phyloP scores from a whole-genome alignment of 2,329 filamentous ascomycete species.

The Pestalotiopsis sp. region DNA sequence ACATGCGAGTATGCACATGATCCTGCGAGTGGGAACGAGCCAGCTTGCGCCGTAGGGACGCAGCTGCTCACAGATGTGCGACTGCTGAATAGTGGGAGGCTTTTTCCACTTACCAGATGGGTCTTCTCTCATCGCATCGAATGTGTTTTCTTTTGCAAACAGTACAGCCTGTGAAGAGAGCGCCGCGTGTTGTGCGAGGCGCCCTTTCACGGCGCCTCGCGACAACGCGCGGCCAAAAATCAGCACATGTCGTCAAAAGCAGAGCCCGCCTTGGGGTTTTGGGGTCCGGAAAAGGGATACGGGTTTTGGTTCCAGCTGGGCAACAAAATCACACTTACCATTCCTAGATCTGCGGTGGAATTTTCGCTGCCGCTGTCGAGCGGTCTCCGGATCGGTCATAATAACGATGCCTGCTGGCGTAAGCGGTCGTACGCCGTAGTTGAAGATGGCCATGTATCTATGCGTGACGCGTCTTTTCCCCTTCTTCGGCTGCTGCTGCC shows the following conservation, averaged over 20 bases:
- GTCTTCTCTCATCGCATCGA: slow-evolving; percentile 48
- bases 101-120: slow-evolving; percentile 44
- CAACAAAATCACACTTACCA: slow-evolving; percentile 22
- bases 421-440: not conserved
- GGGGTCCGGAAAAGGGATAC: not conserved
- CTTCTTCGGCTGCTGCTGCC: too few species aligned
- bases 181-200: slow-evolving; percentile 1
- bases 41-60: not conserved
- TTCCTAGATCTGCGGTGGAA: slow-evolving; percentile 36
- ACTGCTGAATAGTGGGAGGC: not conserved
- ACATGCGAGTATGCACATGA: not conserved
- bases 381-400: slow-evolving; percentile 21
- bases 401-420: not conserved
- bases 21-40: not conserved
- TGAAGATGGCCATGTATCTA: not conserved
- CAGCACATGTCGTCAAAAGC: slow-evolving; percentile 9
- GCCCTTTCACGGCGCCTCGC: not conserved
- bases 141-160: slow-evolving; percentile 46
- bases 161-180: slow-evolving; percentile 33
- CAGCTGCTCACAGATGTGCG: not conserved
- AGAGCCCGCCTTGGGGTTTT: not conserved
- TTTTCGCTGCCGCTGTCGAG: slow-evolving; percentile 35
- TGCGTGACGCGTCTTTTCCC: not conserved
- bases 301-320: not conserved
- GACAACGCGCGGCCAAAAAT: slow-evolving; percentile 3